Conservation (phyloP, 2,329 filamentous ascomycete species). For the Claviceps maximensis region DNA sequence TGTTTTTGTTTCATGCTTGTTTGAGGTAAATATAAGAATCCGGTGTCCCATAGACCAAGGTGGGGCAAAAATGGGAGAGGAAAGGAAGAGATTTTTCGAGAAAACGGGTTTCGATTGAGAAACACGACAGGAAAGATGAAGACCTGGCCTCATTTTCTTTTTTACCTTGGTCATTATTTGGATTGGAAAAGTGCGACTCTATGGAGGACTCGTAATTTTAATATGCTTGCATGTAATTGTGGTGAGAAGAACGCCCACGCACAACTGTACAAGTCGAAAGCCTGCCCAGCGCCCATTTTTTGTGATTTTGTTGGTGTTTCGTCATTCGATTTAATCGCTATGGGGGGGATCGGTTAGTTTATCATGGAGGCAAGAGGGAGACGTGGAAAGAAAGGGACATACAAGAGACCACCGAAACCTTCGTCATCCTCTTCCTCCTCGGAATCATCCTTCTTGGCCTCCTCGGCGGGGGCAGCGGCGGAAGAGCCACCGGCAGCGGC, state of each 20-base stretch:
- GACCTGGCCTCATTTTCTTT: no score
- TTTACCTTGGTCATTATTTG: constrained; percentile 26
- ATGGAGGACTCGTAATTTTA: constrained; percentile 26
- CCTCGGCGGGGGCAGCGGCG: constrained; percentile 40
- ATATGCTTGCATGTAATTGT: constrained; percentile 28
- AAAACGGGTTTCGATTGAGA: no score
- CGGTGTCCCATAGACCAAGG: constrained; percentile 13
- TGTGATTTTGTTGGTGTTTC: constrained; percentile 10
- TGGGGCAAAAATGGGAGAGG: not conserved
- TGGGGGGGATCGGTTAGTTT: constrained; percentile 24
- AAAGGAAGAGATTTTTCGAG: not conserved
- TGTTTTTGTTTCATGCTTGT: constrained; percentile 16
- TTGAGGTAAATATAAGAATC: no score
- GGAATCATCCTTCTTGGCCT: constrained; percentile 53
- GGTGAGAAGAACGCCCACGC: no score
- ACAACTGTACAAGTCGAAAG: constrained; percentile 29
- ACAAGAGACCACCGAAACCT: constrained; percentile 73
- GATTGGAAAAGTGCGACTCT: constrained; percentile 26
- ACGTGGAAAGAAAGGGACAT: constrained; percentile 17
- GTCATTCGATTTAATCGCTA: constrained; percentile 38
- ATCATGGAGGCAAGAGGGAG: no score
- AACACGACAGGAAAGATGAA: no score
- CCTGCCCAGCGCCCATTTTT: constrained; percentile 22
- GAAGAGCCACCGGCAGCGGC: constrained; percentile 32
- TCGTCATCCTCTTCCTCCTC: constrained; percentile 57